phyloP scores from a whole-genome alignment of 2,329 filamentous ascomycete species.

The Cladophialophora bantiana region DNA sequence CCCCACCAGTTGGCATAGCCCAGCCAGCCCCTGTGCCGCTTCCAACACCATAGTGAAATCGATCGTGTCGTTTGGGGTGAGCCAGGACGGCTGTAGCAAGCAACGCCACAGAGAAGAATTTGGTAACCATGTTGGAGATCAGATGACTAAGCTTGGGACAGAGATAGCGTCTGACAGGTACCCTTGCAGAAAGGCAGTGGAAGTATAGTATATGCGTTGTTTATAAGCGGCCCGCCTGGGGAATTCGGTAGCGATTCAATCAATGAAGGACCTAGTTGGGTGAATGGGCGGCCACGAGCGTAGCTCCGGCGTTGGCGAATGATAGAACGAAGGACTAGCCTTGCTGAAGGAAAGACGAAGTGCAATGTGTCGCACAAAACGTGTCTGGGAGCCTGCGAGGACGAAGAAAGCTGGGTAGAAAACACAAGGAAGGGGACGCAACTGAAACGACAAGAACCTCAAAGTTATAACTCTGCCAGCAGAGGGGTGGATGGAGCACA shows the following conservation, averaged over 20 bases:
- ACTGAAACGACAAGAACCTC: constrained; percentile 35
- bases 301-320: constrained; percentile 37
- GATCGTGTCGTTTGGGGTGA: constrained; percentile 37
- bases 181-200: constrained; percentile 15
- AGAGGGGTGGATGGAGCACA: constrained; percentile 18
- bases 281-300: constrained; percentile 39
- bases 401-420: constrained; percentile 34
- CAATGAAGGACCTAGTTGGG: constrained; percentile 36
- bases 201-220: constrained; percentile 19
- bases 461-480: constrained; percentile 33
- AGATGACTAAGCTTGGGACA: constrained; percentile 19
- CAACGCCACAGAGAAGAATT: constrained; percentile 35
- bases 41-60: constrained; percentile 34
- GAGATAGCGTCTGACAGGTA: constrained; percentile 1
- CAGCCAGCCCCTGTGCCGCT: constrained; percentile 24
- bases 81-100: constrained; percentile 39
- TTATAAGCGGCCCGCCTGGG: constrained; percentile 30
- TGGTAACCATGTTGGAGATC: constrained; percentile 39
- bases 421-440: constrained; percentile 27
- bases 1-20: constrained; percentile 29
- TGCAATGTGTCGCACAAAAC: constrained; percentile 43
- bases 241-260: constrained; percentile 28
- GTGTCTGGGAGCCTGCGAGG: constrained; percentile 40
- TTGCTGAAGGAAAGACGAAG: constrained; percentile 40
- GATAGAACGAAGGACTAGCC: constrained; percentile 40